Conservation (phyloP, 768 basidiomycete species). For the Leccinum incarnatum region DNA sequence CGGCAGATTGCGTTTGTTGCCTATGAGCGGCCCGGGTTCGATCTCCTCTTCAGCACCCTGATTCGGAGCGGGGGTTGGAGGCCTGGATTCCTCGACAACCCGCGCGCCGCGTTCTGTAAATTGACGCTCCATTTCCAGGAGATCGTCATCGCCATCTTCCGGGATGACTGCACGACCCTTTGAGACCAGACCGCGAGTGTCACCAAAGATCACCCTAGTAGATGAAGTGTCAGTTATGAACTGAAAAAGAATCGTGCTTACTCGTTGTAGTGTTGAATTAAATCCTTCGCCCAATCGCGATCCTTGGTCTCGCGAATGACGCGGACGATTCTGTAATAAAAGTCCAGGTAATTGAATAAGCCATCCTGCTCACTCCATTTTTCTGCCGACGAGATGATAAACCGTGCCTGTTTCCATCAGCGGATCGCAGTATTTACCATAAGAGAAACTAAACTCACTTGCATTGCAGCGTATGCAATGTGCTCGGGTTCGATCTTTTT, state of each 20-base stretch:
- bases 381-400: background rate
- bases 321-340: background rate
- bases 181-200: background rate
- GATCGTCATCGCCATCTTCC: no score
- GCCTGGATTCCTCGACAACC: no score
- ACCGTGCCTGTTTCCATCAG: background rate
- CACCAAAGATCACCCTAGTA: background rate
- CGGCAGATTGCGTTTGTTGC: background rate
- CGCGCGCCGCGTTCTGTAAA: no score
- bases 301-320: background rate
- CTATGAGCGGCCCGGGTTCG: background rate
- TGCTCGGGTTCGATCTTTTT: background rate
- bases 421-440: background rate
- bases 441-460: background rate
- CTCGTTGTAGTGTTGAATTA: background rate
- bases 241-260: background rate
- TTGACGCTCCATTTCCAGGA: no score
- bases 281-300: background rate
- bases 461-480: background rate
- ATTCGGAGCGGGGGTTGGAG: no score
- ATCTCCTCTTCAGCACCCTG: background rate
- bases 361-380: conserved; percentile 1
- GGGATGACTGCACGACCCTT: no score
- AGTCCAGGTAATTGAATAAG: background rate
- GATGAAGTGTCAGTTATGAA: background rate